phyloP scores from a whole-genome alignment of 352 stramenopile species.

The Hyaloperonospora brassicae region DNA sequence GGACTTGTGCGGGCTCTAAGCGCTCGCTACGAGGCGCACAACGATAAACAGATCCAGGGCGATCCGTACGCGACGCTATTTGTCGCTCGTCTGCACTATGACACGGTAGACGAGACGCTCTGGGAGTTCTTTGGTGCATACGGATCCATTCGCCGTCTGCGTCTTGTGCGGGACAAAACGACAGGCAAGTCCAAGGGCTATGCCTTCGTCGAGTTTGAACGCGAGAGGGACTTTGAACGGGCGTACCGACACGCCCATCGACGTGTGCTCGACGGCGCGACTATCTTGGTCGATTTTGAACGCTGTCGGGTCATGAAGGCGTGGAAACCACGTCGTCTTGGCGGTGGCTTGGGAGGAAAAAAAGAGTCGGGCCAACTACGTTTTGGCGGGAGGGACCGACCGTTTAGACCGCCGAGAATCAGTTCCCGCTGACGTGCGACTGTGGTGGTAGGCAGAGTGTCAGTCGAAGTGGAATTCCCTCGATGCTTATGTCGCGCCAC shows the following conservation, averaged over 20 bases:
- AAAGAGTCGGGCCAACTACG: conserved; percentile 80
- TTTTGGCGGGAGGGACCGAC: conserved; percentile 69
- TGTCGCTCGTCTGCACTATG: conserved; percentile 50
- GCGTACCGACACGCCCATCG: conserved; percentile 55
- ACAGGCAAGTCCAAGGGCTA: conserved; percentile 66
- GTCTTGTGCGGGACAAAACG: conserved; percentile 56
- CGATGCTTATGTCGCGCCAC: too few relatives aligned
- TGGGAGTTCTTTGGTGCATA: conserved; percentile 35
- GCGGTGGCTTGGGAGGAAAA: conserved; percentile 59
- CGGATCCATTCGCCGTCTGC: conserved; percentile 39
- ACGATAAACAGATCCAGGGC: conserved; percentile 54
- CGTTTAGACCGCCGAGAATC: conserved; percentile 62
- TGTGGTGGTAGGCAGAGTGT: too few relatives aligned
- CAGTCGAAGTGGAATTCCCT: too few relatives aligned
- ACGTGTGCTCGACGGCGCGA: conserved; percentile 45
- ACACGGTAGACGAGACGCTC: conserved; percentile 49
- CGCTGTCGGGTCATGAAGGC: conserved; percentile 66
- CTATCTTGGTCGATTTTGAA: conserved; percentile 72
- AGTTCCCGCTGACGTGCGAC: too few relatives aligned
- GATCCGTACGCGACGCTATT: conserved; percentile 67
- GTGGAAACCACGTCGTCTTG: conserved; percentile 76
- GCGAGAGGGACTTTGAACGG: conserved; percentile 43
- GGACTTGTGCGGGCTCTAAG: conserved; percentile 45
- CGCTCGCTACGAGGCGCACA: conserved; percentile 41
- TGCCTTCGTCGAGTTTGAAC: conserved; percentile 68